phyloP scores from a whole-genome alignment of 768 basidiomycete species.

The Auriscalpium orientale region DNA sequence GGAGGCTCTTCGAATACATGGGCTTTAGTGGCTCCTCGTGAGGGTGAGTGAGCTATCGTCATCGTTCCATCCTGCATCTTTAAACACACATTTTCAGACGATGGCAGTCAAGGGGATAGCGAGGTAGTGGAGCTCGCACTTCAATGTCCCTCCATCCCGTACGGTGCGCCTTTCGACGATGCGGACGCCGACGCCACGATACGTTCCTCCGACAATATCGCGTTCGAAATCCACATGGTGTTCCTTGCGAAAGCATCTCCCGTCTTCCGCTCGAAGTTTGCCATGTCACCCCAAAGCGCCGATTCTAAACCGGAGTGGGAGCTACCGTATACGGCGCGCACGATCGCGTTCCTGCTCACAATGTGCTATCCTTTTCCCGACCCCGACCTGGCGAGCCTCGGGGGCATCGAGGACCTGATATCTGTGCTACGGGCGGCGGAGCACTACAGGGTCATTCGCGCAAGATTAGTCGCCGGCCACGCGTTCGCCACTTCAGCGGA shows the following conservation, averaged over 20 bases:
- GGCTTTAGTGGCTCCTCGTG: no score
- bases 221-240: slow-evolving; percentile 10
- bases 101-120: neutral
- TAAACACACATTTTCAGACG: neutral
- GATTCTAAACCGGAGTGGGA: neutral
- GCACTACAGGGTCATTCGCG: neutral
- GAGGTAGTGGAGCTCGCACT: neutral
- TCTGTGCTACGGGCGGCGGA: neutral
- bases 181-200: slow-evolving; percentile 12
- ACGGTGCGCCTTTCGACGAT: slow-evolving; percentile 4
- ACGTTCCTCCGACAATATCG: slow-evolving; percentile 9
- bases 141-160: neutral
- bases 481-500: neutral
- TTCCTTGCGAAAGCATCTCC: slow-evolving; percentile 12
- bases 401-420: neutral
- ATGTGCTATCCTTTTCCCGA: neutral
- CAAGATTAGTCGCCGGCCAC: neutral
- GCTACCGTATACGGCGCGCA: neutral
- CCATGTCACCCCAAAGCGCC: neutral
- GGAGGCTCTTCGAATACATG: no score
- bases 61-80: no score
- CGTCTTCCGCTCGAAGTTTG: neutral
- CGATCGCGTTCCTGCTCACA: neutral
- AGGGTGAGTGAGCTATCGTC: no score
- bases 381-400: neutral